These are phyloP conservation scores for Eucalyptus tenuipes DNA, from an alignment of 345 rosid genomes.

Conservation along the genomic window DNA sequence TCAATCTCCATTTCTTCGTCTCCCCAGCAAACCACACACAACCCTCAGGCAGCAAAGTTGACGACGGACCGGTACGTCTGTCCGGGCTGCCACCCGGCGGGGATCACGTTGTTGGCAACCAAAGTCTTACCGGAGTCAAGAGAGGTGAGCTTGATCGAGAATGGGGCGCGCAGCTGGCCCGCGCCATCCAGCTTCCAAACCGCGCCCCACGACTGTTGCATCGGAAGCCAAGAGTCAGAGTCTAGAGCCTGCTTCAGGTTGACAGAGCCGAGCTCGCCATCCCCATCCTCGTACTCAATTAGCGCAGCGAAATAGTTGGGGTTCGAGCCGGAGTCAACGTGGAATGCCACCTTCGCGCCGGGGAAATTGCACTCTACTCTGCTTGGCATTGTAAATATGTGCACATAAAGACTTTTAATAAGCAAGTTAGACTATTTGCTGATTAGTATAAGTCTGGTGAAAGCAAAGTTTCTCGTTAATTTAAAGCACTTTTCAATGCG, in stretches of 20 bases:
- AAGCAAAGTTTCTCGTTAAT: not conserved
- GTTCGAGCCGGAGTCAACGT: slow-evolving; percentile 39
- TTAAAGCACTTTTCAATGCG: not conserved
- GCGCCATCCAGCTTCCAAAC: slow-evolving; percentile 41
- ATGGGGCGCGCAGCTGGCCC: slow-evolving; percentile 30
- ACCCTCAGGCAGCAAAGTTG: slow-evolving; percentile 7
- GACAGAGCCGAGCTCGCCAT: slow-evolving; percentile 27
- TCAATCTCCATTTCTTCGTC: not conserved
- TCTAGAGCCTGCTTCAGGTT: slow-evolving; percentile 30
- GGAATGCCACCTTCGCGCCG: slow-evolving; percentile 22
- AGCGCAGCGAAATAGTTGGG: slow-evolving; percentile 38
- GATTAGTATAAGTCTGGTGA: not conserved
- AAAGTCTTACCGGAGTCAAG: slow-evolving; percentile 10
- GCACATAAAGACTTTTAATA: not conserved
- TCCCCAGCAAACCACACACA: not conserved
- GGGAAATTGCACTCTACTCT: slow-evolving; percentile 46
- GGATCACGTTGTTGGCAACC: slow-evolving; percentile 34
- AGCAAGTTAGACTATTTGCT: not conserved
- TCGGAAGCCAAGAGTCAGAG: slow-evolving; percentile 32
- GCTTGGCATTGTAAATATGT: not conserved
- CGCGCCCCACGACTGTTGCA: slow-evolving; percentile 54
- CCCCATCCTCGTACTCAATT: slow-evolving; percentile 34
- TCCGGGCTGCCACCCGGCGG: slow-evolving; percentile 44
- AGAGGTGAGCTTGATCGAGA: slow-evolving; percentile 44
- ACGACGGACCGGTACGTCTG: slow-evolving; percentile 31